Conservation (phyloP, 495 filamentous ascomycete genomes). For the Talaromyces proteolyticus region DNA sequence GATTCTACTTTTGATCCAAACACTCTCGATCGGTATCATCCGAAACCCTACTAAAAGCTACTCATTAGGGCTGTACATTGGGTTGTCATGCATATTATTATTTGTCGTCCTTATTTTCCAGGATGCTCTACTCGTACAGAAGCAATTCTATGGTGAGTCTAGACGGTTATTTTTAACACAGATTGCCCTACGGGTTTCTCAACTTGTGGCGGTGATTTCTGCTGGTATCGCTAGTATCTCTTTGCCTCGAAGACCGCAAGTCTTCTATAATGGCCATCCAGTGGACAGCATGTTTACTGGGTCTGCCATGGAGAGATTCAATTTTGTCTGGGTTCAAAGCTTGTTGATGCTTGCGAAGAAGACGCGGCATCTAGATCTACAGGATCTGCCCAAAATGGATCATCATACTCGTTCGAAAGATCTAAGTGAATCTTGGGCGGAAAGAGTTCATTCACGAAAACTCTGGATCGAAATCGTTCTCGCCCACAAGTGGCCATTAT, state of each 20-base stretch:
- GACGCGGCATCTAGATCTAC: conserved; percentile 45
- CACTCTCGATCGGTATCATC: background rate
- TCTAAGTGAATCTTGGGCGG: conserved; percentile 37
- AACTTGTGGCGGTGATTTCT: background rate
- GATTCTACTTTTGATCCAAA: background rate
- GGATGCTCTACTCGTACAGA: background rate
- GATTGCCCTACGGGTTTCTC: background rate
- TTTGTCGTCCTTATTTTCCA: background rate
- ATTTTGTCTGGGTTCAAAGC: conserved; percentile 43
- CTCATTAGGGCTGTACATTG: background rate
- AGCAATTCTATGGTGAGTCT: background rate
- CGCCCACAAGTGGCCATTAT: conserved; percentile 39
- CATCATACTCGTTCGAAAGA: conserved; percentile 39
- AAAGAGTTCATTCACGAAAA: conserved; percentile 25
- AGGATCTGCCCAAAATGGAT: conserved; percentile 47
- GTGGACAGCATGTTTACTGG: conserved; percentile 50
- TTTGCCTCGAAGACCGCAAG: conserved; percentile 51
- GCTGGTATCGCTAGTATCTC: background rate
- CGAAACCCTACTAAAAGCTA: background rate
- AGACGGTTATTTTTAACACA: background rate
- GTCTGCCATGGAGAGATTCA: conserved; percentile 48
- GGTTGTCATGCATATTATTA: background rate
- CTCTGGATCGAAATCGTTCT: conserved; percentile 48
- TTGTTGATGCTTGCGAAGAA: conserved; percentile 41
- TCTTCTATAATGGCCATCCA: conserved; percentile 36